Percentiles rank a stretch among this genome's conserved stretches.
Evolutionary conservation across 148 eudicot genomes (phyloP).

Genomic region (Arctostaphylos glauca): DNA sequence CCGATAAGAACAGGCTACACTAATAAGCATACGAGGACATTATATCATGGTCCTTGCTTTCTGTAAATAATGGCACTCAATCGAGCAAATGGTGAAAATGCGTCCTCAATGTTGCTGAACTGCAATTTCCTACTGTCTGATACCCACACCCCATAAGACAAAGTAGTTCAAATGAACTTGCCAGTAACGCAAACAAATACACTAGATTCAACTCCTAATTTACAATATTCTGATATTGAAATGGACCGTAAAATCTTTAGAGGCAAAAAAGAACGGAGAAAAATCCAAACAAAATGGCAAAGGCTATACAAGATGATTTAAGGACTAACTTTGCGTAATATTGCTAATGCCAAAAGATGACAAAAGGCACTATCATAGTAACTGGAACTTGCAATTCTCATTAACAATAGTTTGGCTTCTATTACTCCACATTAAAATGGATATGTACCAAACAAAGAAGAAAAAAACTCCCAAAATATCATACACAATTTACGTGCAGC

Average conservation of each 20-base stretch:
- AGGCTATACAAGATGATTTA: background rate
- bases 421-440: background rate
- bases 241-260: background rate
- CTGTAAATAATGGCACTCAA: background rate
- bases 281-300: background rate
- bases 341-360: background rate
- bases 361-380: conserved; percentile 6
- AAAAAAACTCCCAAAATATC: background rate
- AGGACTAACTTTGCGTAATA: background rate
- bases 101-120: background rate
- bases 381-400: background rate
- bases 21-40: background rate
- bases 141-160: background rate
- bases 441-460: background rate
- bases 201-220: background rate
- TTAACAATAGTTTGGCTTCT: background rate
- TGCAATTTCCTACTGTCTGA: background rate
- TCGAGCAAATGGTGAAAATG: background rate
- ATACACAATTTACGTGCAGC: background rate
- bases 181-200: background rate
- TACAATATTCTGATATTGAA: background rate
- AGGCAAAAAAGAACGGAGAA: background rate
- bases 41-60: background rate
- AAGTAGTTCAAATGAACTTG: background rate
- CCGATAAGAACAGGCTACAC: background rate